Conservation (phyloP, 768 basidiomycete species). For the Dacryopinax spathularia region DNA sequence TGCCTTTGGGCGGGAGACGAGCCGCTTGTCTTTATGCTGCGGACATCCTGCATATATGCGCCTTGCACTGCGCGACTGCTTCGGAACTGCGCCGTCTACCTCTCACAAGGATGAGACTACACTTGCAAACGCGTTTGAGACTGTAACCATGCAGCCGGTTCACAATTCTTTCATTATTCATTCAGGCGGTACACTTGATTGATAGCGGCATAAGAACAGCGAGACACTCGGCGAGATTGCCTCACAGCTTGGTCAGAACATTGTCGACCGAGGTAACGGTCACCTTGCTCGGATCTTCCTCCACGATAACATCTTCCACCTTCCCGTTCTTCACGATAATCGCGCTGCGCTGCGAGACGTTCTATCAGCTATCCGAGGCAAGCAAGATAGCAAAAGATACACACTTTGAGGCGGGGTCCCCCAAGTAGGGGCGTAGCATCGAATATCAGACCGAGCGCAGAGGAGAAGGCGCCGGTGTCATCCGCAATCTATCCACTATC, state of each 20-base stretch:
- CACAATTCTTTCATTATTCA: too few species aligned
- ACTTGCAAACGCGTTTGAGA: too few species aligned
- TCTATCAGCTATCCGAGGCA: neutral
- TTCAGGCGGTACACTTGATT: too few species aligned
- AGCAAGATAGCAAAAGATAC: slow-evolving; percentile 4
- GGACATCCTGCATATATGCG: too few species aligned
- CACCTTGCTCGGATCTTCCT: slow-evolving; percentile 33
- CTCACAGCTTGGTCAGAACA: slow-evolving; percentile 28
- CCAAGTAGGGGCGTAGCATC: slow-evolving; percentile 52
- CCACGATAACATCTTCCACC: slow-evolving; percentile 49
- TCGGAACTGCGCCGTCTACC: too few species aligned
- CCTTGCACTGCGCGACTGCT: too few species aligned
- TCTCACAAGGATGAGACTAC: too few species aligned
- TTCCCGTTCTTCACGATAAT: slow-evolving; percentile 55
- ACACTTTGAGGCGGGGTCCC: slow-evolving; percentile 50
- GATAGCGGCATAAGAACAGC: too few species aligned
- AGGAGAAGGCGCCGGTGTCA: slow-evolving; percentile 46
- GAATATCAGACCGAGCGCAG: slow-evolving; percentile 43
- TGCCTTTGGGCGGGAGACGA: too few species aligned
- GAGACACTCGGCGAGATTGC: too few species aligned
- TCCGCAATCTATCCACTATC: slow-evolving; percentile 33
- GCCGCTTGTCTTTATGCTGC: too few species aligned
- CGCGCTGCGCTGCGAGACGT: slow-evolving; percentile 43
- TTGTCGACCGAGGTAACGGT: slow-evolving; percentile 40
- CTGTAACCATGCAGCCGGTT: too few species aligned